phyloP scores from a whole-genome alignment of 108 stramenopile genomes.

The Nannochloropsis salina region DNA sequence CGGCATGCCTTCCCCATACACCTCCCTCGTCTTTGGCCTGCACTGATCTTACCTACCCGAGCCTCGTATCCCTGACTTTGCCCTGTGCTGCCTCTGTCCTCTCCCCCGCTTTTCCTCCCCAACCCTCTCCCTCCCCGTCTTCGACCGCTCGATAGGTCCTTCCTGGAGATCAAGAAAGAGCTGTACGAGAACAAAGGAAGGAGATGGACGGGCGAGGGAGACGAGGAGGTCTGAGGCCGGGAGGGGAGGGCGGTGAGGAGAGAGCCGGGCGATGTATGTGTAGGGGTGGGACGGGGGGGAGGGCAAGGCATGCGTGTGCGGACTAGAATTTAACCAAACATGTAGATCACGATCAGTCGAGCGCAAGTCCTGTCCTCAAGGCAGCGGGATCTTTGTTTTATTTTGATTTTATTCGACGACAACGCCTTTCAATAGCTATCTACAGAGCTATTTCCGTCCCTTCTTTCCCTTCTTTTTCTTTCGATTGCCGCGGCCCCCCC shows the following conservation, averaged over 20 bases:
- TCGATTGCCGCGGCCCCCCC: not conserved
- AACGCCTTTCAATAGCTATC: not conserved
- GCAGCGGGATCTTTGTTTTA: no score
- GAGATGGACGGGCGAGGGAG: not conserved
- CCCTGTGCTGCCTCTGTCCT: not conserved
- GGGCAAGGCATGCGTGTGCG: no score
- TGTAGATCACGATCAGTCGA: no score
- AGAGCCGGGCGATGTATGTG: no score
- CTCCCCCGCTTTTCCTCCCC: not conserved
- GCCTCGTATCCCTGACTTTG: not conserved
- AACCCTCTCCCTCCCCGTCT: not conserved
- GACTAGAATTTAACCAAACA: no score
- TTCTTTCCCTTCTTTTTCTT: slow-evolving; percentile 20
- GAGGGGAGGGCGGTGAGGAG: not conserved
- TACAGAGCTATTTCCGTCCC: not conserved
- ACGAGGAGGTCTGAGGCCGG: not conserved
- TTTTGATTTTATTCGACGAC: no score
- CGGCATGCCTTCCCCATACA: not conserved
- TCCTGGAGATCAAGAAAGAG: slow-evolving; percentile 14
- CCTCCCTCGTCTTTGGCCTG: not conserved
- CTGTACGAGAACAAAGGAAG: not conserved
- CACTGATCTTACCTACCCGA: not conserved
- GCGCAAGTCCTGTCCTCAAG: no score
- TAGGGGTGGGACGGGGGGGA: no score
- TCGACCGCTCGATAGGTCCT: not conserved